Percentiles rank a stretch among this genome's conserved stretches.
These are phyloP conservation scores for Russula brevipes DNA, from an alignment of 768 basidiomycete species.

Conservation along the genomic window DNA sequence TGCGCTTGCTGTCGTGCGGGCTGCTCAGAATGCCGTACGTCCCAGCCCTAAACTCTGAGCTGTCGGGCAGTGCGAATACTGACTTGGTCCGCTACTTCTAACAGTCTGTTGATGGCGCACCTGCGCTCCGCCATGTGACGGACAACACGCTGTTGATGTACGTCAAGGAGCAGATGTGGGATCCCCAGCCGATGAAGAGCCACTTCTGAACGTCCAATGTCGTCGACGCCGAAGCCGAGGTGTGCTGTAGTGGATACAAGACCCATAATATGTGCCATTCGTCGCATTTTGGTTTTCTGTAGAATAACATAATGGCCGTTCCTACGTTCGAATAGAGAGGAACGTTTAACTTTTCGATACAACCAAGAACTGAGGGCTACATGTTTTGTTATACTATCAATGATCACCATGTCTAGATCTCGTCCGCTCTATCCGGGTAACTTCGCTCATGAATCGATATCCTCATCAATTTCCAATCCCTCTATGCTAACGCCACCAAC, in stretches of 20 bases:
- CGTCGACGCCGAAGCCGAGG: neutral
- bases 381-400: constrained; percentile 1
- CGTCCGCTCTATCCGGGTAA: constrained; percentile 6
- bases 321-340: constrained; percentile 5
- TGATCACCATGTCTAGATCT: constrained; percentile 2
- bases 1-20: constrained; percentile 67
- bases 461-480: constrained; percentile 27
- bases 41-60: neutral
- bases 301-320: constrained; percentile 13
- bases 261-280: neutral
- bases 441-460: constrained; percentile 31
- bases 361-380: constrained; percentile 15
- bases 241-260: neutral
- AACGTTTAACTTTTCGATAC: constrained; percentile 10
- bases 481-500: constrained; percentile 17
- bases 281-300: constrained; percentile 8
- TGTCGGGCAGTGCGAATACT: neutral
- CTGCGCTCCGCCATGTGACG: constrained; percentile 48
- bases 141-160: constrained; percentile 53
- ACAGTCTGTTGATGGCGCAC: constrained; percentile 27
- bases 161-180: constrained; percentile 70
- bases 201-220: constrained; percentile 8
- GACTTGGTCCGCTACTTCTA: neutral
- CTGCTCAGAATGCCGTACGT: constrained; percentile 71
- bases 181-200: constrained; percentile 35